Evolutionary conservation across 2,329 filamentous ascomycete genomes (phyloP).

Genomic region (Aspergillus persii): DNA sequence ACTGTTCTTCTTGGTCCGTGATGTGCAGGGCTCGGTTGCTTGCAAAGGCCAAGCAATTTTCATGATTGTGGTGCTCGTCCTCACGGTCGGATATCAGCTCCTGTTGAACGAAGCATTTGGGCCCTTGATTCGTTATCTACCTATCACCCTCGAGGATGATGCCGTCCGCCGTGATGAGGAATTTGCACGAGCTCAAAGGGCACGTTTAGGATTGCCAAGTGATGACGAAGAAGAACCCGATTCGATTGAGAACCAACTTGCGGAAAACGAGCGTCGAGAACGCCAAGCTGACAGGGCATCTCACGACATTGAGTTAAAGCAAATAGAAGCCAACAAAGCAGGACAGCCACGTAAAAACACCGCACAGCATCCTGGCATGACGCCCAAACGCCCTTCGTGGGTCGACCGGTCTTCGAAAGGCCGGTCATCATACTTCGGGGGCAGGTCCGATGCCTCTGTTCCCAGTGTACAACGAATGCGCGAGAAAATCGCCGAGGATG

Average conservation of each 20-base stretch:
- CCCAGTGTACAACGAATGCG: conserved; percentile 35
- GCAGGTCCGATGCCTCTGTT: conserved; percentile 31
- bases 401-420: conserved; percentile 41
- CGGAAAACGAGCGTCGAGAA: conserved; percentile 44
- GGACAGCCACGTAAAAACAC: conserved; percentile 16
- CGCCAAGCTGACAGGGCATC: conserved; percentile 38
- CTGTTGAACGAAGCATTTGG: conserved; percentile 79
- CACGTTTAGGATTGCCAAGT: conserved; percentile 59
- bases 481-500: conserved; percentile 49
- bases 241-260: conserved; percentile 46
- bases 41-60: conserved; percentile 76
- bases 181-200: conserved; percentile 76
- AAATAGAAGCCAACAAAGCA: conserved; percentile 30
- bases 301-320: conserved; percentile 50
- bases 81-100: conserved; percentile 76
- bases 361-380: conserved; percentile 22
- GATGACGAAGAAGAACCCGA: conserved; percentile 42
- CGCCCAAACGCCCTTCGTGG: conserved; percentile 40
- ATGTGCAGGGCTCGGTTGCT: conserved; percentile 53
- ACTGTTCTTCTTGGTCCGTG: conserved; percentile 75
- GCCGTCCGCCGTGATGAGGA: conserved; percentile 86
- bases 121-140: conserved; percentile 82
- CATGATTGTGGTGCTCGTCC: conserved; percentile 72
- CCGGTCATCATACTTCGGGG: conserved; percentile 41
- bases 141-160: conserved; percentile 93